Base-by-base conservation (phyloP, 371 early-diverging fungal species). In the Mortierella sp. region DNA sequence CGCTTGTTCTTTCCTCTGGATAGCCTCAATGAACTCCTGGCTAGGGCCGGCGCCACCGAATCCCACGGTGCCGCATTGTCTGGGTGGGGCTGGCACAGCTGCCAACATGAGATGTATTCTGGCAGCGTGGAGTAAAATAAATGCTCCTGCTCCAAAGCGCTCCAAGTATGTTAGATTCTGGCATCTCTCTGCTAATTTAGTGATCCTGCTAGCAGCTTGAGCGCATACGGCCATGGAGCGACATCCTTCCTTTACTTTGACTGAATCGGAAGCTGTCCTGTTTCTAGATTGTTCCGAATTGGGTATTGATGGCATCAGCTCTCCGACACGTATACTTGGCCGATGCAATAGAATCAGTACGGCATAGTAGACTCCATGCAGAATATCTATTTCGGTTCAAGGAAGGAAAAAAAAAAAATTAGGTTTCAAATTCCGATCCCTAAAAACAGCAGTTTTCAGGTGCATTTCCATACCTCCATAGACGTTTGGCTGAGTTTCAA, bases 131-230 rank as follows among this genome's bases (percentile, higher is more conserved):
- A 64, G 56, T 15, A 64, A 42, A 28, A 53, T 64, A 31, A 37
- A 64, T 0, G 64, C 64, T 17, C 64, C 55, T 28, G 37, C 40
- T 55, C 64, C 64, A 55, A 64, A 64, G 26, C 49, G 64, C 42
- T 64, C 64, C 13, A 64, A 19, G 32, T 53, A 43, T 3, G 55
- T 64, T 15, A 64, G 6, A 31, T 64, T 64, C 17, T 55, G 42
- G 55, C 56, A 64, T 3, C 49, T 26, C 23, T 55, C 54, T 55
- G 64, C 35, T 43, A 64, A 23, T 17, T 29, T 64, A 9, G 64
- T 64, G 42, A 64, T 64, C 42, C 64, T 53, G 9, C 64, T 32
- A 13, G 64, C 64, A 26, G 55, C 64, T 26, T 55, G 55, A 3
- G 64, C 23, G 19, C 64, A 64, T 5, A 64, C 64, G 0, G 55